Conservation (phyloP, 768 basidiomycete genomes). For the Leccinum aurantiacum region DNA sequence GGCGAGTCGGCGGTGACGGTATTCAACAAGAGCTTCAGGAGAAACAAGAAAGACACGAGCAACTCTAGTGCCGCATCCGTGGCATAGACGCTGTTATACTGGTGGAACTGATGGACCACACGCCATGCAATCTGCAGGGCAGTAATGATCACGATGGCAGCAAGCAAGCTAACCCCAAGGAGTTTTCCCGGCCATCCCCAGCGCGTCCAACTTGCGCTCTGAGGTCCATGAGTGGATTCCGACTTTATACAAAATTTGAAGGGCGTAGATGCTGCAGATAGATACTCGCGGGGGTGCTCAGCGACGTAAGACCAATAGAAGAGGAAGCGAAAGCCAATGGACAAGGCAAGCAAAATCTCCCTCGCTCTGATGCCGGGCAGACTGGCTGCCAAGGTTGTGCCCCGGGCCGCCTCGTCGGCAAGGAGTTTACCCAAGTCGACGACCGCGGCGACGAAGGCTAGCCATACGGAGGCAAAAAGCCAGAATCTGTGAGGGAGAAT, state of each 20-base stretch:
- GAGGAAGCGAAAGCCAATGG: conserved; percentile 58
- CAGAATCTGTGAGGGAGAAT: conserved; percentile 40
- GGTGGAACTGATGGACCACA: conserved; percentile 37
- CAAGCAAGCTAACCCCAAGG: conserved; percentile 53
- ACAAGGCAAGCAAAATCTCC: conserved; percentile 58
- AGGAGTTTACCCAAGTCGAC: conserved; percentile 62
- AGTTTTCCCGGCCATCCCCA: conserved; percentile 59
- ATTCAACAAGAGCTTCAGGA: conserved; percentile 63
- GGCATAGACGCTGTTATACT: conserved; percentile 52
- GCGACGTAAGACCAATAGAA: conserved; percentile 71
- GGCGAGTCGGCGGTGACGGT: conserved; percentile 42
- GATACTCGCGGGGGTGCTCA: conserved; percentile 44
- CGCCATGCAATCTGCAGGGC: conserved; percentile 68
- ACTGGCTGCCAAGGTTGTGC: conserved; percentile 18
- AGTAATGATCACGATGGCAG: conserved; percentile 44
- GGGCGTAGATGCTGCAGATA: conserved; percentile 30
- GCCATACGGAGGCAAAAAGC: conserved; percentile 56
- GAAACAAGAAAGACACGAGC: conserved; percentile 54
- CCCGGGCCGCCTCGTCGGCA: conserved; percentile 33
- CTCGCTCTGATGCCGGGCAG: conserved; percentile 47
- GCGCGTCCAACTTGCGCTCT: conserved; percentile 64
- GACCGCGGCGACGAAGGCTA: conserved; percentile 61
- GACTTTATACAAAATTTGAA: conserved; percentile 13
- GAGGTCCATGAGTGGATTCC: conserved; percentile 27
- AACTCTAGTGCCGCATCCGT: conserved; percentile 59